phyloP scores from a whole-genome alignment of 106 monocot species.

The Posidonia australis region DNA sequence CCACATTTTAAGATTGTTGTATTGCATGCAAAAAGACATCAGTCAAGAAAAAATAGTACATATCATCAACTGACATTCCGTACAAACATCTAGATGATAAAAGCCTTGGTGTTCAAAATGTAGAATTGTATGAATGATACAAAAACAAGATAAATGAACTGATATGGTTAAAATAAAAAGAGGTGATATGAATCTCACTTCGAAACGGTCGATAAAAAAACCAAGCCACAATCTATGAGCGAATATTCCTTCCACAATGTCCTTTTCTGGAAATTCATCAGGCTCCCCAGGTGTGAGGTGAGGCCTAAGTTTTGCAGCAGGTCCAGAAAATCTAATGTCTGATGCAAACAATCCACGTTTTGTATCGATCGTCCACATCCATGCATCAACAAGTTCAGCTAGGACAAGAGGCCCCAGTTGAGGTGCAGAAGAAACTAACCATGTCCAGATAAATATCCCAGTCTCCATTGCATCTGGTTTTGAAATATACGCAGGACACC shows the following conservation, averaged over 20 bases:
- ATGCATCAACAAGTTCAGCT: slow-evolving; percentile 98
- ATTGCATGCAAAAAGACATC: no score
- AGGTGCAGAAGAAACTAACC: slow-evolving; percentile 93
- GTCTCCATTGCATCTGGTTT: slow-evolving; percentile 98
- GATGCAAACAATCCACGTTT: slow-evolving; percentile 96
- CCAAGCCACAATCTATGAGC: slow-evolving; percentile 98
- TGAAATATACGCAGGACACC: slow-evolving; percentile 97
- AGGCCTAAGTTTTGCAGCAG: slow-evolving; percentile 88
- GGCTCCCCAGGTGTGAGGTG: slow-evolving; percentile 93
- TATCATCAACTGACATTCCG: no score
- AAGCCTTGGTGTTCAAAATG: no score
- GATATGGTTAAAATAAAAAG: neutral
- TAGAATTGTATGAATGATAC: no score
- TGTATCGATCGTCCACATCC: slow-evolving; percentile 99
- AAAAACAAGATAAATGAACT: no score
- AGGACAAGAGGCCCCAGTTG: slow-evolving; percentile 88
- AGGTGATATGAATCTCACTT: slow-evolving; percentile 37
- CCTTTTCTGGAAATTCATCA: slow-evolving; percentile 65
- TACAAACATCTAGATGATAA: no score
- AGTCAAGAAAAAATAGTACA: no score
- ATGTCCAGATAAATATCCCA: slow-evolving; percentile 98
- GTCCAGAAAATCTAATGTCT: slow-evolving; percentile 75
- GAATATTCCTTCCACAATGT: slow-evolving; percentile 77
- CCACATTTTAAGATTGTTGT: no score
- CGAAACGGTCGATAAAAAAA: slow-evolving; percentile 97